Conservation (phyloP, 164 flowering plant species). For the Buxus sempervirens region DNA sequence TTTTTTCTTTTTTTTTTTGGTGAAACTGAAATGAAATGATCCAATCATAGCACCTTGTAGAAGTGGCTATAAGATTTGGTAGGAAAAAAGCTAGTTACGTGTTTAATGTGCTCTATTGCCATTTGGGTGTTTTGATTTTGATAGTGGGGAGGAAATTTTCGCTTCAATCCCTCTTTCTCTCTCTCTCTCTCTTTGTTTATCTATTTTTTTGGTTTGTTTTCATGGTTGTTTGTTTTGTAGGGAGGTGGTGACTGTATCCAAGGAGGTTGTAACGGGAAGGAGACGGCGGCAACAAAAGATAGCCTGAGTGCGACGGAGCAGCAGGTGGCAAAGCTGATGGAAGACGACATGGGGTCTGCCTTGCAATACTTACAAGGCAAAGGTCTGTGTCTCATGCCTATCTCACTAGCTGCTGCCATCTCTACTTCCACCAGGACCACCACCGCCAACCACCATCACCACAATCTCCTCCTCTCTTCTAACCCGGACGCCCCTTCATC, state of each 20-base stretch:
- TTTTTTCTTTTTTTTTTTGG: too few species aligned
- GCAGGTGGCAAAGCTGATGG: slow-evolving; percentile 84
- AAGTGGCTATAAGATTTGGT: too few species aligned
- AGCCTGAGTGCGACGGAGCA: slow-evolving; percentile 36
- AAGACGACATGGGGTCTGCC: slow-evolving; percentile 86
- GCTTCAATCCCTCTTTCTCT: too few species aligned
- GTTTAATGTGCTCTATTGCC: too few species aligned
- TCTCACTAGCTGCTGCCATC: slow-evolving; percentile 71
- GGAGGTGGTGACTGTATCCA: slow-evolving; percentile 48
- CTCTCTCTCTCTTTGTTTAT: too few species aligned
- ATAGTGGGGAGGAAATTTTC: too few species aligned
- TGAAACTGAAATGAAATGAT: too few species aligned
- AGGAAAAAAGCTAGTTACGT: too few species aligned
- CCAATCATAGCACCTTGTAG: too few species aligned
- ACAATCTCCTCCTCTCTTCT: background rate
- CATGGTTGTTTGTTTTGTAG: slow-evolving; percentile 19
- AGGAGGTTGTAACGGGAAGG: slow-evolving; percentile 26
- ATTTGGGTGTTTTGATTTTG: too few species aligned
- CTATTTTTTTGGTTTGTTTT: too few species aligned
- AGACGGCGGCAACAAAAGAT: slow-evolving; percentile 30
- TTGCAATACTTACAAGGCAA: slow-evolving; percentile 82
- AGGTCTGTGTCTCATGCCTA: slow-evolving; percentile 87
- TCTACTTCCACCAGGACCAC: slow-evolving; percentile 9
- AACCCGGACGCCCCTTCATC: slow-evolving; percentile 38
- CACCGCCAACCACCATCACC: background rate